A percentile compares a stretch with the other conserved stretches of the same genome.
These are phyloP conservation scores for Penicillium fimorum DNA, from an alignment of 495 filamentous ascomycete genomes.

Conservation along the genomic window DNA sequence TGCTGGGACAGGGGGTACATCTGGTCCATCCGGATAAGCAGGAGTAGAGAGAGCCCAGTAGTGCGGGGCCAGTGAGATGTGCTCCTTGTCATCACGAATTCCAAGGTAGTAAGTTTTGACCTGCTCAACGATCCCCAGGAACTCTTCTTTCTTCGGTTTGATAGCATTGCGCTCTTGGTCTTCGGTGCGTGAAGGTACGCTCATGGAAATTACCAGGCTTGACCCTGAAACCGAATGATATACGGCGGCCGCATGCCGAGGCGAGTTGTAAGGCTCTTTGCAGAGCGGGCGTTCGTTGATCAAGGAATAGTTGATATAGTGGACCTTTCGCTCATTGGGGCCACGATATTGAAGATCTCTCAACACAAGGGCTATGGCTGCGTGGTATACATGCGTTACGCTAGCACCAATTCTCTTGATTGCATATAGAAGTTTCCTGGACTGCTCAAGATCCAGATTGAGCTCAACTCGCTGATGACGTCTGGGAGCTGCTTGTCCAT, in stretches of 20 bases:
- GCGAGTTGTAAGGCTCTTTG: conserved; percentile 19
- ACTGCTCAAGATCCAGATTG: conserved; percentile 15
- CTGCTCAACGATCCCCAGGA: conserved; percentile 5
- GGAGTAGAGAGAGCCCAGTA: conserved; percentile 29
- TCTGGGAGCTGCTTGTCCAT: conserved; percentile 9
- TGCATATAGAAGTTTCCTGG: conserved; percentile 12
- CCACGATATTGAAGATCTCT: conserved; percentile 20
- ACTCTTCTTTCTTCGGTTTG: not conserved
- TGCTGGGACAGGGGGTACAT: conserved; percentile 25
- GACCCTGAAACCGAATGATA: conserved; percentile 32
- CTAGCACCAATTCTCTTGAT: conserved; percentile 17
- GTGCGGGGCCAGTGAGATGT: conserved; percentile 23
- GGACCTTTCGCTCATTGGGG: conserved; percentile 11
- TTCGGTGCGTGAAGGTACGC: conserved; percentile 9
- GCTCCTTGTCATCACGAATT: conserved; percentile 26
- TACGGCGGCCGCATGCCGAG: conserved; percentile 20
- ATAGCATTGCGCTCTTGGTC: too few relatives aligned
- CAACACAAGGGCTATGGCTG: conserved; percentile 23
- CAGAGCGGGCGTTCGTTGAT: conserved; percentile 29
- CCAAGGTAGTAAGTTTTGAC: conserved; percentile 30
- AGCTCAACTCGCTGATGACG: conserved; percentile 27
- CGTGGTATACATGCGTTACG: conserved; percentile 31
- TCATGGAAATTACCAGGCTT: conserved; percentile 22
- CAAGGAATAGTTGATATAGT: conserved; percentile 27
- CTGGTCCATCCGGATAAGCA: conserved; percentile 19